Base-by-base conservation (phyloP, 305 asterid species). In the Plantago rigida region DNA sequence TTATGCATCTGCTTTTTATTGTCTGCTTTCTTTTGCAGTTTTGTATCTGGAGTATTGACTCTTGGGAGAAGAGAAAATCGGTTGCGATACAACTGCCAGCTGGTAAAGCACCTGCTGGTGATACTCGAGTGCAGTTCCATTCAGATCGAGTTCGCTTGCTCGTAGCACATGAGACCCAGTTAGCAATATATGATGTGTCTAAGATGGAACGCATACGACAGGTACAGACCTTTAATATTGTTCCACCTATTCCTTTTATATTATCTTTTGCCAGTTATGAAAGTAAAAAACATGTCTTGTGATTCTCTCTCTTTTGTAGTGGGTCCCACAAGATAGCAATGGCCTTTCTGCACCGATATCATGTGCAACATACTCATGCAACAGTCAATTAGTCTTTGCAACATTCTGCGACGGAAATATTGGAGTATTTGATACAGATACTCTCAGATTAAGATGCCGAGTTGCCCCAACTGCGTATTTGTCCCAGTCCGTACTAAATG, bases 161-260 rank as follows among this genome's bases (percentile, higher is more conserved):
- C 56, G 96, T 93, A 58, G 84, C 88, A 22, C 99, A 93, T 63
- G 99, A 93, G 69, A 83, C 95, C 12, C 97, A 93, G 67, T 70
- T 93, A 48, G 99, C 96, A 56, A 63, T 85, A 67, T 93, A 93
- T 62, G 99, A 89, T 74, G 87, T 79, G 70, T 86, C 95, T 63
- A 92, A 92, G 82, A 86, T 92, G 94, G 99, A 92, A 53, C 88
- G 95, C 36, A 81, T 81, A 60, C 95, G 92, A 62, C 99, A 92
- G 95, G 99, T 89, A 74, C 53, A 69, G 26, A 22, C 26, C 26
- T 22, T 1, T 22, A 22, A 45, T 56, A 45, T 41, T 59, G 46
- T 46, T 55, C 44, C 11, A 1, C 44, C 44, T 36, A 36, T 36
- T 41, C 26, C 26, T 22, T 36, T 9, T 50, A 31, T 47, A 52